Evolutionary conservation across 169 alveolate genomes (phyloP).

Genomic region (Plasmodium gaboni): DNA sequence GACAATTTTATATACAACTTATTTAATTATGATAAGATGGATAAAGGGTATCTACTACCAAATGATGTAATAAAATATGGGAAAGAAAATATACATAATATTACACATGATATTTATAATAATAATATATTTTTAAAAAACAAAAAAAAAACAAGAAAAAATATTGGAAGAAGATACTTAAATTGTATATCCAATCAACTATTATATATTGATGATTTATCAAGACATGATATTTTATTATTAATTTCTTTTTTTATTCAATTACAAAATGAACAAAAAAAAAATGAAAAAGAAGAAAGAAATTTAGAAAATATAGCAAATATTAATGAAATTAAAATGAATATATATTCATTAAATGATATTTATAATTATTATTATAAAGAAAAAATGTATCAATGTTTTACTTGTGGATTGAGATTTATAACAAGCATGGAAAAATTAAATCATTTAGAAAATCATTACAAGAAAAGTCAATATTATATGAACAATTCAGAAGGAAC

Average conservation of each 20-base stretch:
- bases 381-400: constrained; percentile 49
- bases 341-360: constrained; percentile 51
- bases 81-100: neutral
- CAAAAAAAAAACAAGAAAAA: neutral
- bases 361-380: constrained; percentile 35
- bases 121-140: neutral
- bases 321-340: constrained; percentile 34
- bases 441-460: constrained; percentile 74
- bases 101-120: too few species aligned
- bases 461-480: constrained; percentile 21
- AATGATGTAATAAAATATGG: neutral
- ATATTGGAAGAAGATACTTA: constrained; percentile 37
- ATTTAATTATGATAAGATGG: neutral
- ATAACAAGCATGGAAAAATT: constrained; percentile 54
- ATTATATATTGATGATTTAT: constrained; percentile 52
- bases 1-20: constrained; percentile 5
- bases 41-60: neutral
- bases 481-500: constrained; percentile 17
- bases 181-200: constrained; percentile 64
- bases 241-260: constrained; percentile 38
- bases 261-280: constrained; percentile 71
- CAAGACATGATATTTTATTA: constrained; percentile 45
- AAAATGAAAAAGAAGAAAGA: constrained; percentile 71
- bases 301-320: constrained; percentile 59
- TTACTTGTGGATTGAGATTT: constrained; percentile 71